Evolutionary conservation across 164 flowering plant genomes (phyloP).

Genomic region (Stephania yunnanensis): DNA sequence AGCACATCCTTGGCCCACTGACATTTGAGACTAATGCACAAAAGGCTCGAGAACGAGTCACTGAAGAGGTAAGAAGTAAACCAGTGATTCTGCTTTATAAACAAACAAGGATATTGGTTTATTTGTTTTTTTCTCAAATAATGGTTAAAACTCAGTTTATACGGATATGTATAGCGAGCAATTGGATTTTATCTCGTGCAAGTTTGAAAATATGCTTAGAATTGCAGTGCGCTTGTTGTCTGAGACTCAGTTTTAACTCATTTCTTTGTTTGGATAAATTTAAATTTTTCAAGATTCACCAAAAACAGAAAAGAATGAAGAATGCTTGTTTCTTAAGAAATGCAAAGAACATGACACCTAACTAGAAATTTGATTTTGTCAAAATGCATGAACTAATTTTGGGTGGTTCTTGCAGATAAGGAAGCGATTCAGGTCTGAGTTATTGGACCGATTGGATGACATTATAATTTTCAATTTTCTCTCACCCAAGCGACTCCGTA

Average conservation of each 20-base stretch:
- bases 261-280: background rate
- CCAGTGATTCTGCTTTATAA: background rate
- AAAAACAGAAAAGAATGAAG: background rate
- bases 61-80: background rate
- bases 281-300: background rate
- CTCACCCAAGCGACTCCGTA: background rate
- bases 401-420: background rate
- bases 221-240: too few species aligned
- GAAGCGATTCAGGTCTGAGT: slow-evolving; percentile 1
- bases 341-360: background rate
- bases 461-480: slow-evolving; percentile 1
- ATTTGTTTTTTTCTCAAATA: too few species aligned
- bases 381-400: background rate
- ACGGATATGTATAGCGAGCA: too few species aligned
- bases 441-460: background rate
- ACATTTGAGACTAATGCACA: background rate
- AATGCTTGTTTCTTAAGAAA: background rate
- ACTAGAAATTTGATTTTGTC: background rate
- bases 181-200: too few species aligned
- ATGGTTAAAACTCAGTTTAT: too few species aligned
- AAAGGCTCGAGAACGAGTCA: background rate
- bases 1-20: background rate
- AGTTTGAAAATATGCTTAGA: too few species aligned
- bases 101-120: background rate
- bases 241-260: background rate